Evolutionary conservation across 352 stramenopile species (phyloP).

Genomic region (Pythium guiyangense): DNA sequence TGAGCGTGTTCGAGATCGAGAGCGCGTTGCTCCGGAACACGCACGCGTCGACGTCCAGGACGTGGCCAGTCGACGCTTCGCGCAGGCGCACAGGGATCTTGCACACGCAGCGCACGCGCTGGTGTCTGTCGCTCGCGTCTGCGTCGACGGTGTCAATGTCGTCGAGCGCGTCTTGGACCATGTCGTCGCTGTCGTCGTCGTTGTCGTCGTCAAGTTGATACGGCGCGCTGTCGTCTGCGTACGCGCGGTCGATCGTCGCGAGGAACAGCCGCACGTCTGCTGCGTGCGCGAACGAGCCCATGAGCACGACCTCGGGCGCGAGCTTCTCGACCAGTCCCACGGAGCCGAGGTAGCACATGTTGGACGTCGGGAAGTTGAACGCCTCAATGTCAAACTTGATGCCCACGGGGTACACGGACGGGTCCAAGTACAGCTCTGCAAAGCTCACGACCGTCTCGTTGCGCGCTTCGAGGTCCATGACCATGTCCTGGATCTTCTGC

Average conservation of each 20-base stretch:
- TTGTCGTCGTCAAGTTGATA: slow-evolving; percentile 7
- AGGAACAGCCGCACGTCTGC: slow-evolving; percentile 40
- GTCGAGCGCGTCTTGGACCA: slow-evolving; percentile 9
- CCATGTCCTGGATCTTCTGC: slow-evolving; percentile 36
- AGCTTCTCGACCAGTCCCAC: slow-evolving; percentile 45
- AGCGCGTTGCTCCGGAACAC: slow-evolving; percentile 35
- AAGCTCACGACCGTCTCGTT: slow-evolving; percentile 50
- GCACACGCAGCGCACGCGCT: slow-evolving; percentile 23
- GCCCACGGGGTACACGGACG: slow-evolving; percentile 31
- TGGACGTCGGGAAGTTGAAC: slow-evolving; percentile 53
- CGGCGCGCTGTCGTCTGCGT: slow-evolving; percentile 9
- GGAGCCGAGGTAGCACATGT: slow-evolving; percentile 51
- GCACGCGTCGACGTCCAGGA: slow-evolving; percentile 26
- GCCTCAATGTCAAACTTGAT: slow-evolving; percentile 48
- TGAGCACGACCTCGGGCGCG: slow-evolving; percentile 42
- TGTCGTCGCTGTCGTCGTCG: too few relatives aligned
- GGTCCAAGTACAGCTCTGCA: slow-evolving; percentile 44
- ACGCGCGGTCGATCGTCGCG: slow-evolving; percentile 13
- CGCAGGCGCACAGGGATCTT: slow-evolving; percentile 30
- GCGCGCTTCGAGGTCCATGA: slow-evolving; percentile 36
- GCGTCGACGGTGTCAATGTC: slow-evolving; percentile 24
- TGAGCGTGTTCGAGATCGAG: slow-evolving; percentile 49
- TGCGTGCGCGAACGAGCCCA: slow-evolving; percentile 34
- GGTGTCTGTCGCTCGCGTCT: slow-evolving; percentile 9
- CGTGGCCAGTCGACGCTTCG: slow-evolving; percentile 28